Percentiles rank a stretch among this genome's conserved stretches.
Evolutionary conservation across 176 grass and related monocot species (phyloP).

Genomic region (Dendrocalamus sinicus): DNA sequence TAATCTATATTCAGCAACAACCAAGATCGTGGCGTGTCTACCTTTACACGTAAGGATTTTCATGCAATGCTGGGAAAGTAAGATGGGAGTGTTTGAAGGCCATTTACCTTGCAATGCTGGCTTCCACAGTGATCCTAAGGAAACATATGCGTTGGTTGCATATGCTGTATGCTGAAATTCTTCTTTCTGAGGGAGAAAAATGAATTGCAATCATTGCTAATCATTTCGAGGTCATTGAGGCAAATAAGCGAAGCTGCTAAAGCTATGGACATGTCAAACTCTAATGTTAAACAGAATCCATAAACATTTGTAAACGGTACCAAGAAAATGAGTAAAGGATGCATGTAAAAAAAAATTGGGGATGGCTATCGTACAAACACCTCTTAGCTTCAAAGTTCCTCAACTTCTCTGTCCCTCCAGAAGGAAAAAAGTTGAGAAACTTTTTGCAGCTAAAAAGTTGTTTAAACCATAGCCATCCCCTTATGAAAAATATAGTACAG

Average conservation of each 20-base stretch:
- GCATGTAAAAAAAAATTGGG: background rate
- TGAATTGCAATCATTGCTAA: constrained; percentile 25
- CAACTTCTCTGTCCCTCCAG: background rate
- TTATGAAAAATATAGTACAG: background rate
- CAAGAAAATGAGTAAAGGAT: background rate
- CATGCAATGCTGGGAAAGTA: constrained; percentile 5
- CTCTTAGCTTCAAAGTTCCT: background rate
- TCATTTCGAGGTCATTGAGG: background rate
- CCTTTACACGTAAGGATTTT: background rate
- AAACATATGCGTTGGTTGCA: constrained; percentile 87
- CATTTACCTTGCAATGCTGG: constrained; percentile 65
- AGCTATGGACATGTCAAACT: constrained; percentile 4
- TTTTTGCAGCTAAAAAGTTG: background rate
- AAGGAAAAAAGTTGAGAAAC: background rate
- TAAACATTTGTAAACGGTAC: background rate
- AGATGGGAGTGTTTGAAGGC: background rate
- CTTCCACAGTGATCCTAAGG: constrained; percentile 77
- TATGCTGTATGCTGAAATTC: constrained; percentile 98
- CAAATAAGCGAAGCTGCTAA: constrained; percentile 16
- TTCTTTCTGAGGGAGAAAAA: constrained; percentile 72
- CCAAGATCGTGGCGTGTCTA: background rate
- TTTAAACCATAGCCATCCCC: background rate
- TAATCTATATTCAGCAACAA: background rate
- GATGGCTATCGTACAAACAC: background rate
- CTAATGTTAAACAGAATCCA: constrained; percentile 9